A percentile compares a stretch with the other conserved stretches of the same genome.
These are phyloP conservation scores for Pleurotus ostreatus DNA, from an alignment of 768 basidiomycete species.

Conservation along the genomic window DNA sequence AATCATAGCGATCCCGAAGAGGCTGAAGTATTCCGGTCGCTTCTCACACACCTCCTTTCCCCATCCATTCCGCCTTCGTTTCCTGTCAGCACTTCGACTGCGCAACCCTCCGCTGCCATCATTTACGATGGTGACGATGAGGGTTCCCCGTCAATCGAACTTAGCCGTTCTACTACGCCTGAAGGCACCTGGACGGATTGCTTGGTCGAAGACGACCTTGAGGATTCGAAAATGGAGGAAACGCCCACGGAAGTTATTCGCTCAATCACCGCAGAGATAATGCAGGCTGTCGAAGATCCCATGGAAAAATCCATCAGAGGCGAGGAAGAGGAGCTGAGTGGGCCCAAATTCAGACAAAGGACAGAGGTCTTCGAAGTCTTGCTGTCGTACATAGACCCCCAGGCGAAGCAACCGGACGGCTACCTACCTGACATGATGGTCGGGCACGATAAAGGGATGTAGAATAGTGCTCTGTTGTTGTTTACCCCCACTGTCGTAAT, in stretches of 20 bases:
- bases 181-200: constrained; percentile 41
- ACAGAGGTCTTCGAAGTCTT: constrained; percentile 68
- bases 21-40: constrained; percentile 55
- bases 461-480: background rate
- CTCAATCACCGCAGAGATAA: constrained; percentile 12
- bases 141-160: constrained; percentile 38
- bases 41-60: constrained; percentile 61
- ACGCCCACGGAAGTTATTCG: background rate
- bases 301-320: constrained; percentile 16
- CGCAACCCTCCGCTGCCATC: constrained; percentile 11
- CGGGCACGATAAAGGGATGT: constrained; percentile 19
- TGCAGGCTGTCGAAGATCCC: constrained; percentile 23
- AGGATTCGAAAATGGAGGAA: constrained; percentile 9
- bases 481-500: no score
- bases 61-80: constrained; percentile 19
- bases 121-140: constrained; percentile 17
- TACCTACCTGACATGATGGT: constrained; percentile 64
- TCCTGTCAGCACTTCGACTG: constrained; percentile 5
- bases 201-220: constrained; percentile 28
- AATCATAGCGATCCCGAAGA: constrained; percentile 64
- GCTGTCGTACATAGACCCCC: constrained; percentile 57
- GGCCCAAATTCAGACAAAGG: constrained; percentile 56
- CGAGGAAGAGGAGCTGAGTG: constrained; percentile 27
- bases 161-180: constrained; percentile 38
- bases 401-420: constrained; percentile 63